Base-by-base conservation (phyloP, 106 monocot species). In the Platanthera zijinensis region DNA sequence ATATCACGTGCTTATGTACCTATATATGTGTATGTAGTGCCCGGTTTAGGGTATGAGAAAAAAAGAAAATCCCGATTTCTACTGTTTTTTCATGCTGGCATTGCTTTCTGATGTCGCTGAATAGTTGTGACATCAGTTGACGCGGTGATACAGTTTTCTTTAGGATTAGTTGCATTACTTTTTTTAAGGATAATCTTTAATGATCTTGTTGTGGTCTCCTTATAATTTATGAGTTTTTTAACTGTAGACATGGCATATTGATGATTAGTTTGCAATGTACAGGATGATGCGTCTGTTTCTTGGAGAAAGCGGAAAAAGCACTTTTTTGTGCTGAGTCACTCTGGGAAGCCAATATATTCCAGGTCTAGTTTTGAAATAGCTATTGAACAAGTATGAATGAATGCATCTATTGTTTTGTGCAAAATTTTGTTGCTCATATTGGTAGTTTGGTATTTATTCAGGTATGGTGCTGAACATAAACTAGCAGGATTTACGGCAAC, bases 401-500 rank as follows among this genome's bases (percentile, higher is more conserved):
- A 46, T 22, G 6, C 57, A 10, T 74, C 51, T 21, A 7, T 50
- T 74, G 6, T 74, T 18, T 59, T 48, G 32, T 59, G 9, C 47
- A 66, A 56, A 51, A 30, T 39, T 2, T 13, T 53, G 30, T 30
- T 32, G 19, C 74, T 57, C 5, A 39, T 13, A 56, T 32, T 53
- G 9, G n/a, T 17, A 5, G 63, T 75, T 74, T 79, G 14, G 51
- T 77, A 28, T 64, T 74, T 59, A 69, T 85, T 74, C 64, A 97
- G 97, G 87, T 97, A 97, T 73, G 97, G 97, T 50, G 97, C 94
- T 88, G 97, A 97, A 77, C 91, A 97, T 77, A 97, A 97, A 66
- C 82, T 97, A 52, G 97, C 97, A 21, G 97, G 97, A 74, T 97
- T 97, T 76, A 91, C 97, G 45, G 97, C 97, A 78, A 97, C 97